phyloP scores from a whole-genome alignment of 306 rosid genomes.

The Vigna nakashimae region DNA sequence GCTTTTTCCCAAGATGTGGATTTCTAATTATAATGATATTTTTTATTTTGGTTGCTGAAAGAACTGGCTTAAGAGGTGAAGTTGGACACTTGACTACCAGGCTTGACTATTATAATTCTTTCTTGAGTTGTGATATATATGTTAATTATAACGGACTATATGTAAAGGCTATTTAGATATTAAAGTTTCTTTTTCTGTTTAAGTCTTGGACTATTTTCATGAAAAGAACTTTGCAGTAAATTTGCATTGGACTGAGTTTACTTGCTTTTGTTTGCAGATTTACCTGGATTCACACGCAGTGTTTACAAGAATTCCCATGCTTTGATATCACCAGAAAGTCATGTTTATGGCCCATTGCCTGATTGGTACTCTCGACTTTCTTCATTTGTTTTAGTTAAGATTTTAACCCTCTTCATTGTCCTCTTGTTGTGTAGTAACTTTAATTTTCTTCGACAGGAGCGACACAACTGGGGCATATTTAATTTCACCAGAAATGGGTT shows the following conservation, averaged over 20 bases:
- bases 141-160: background rate
- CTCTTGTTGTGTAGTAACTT: slow-evolving; percentile 35
- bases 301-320: slow-evolving; percentile 87
- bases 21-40: slow-evolving; percentile 17
- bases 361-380: slow-evolving; percentile 67
- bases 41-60: slow-evolving; percentile 19
- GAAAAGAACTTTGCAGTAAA: slow-evolving; percentile 3
- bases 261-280: slow-evolving; percentile 60
- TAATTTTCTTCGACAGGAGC: slow-evolving; percentile 63
- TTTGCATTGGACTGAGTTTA: slow-evolving; percentile 35
- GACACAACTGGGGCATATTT: slow-evolving; percentile 80
- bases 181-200: slow-evolving; percentile 18
- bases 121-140: slow-evolving; percentile 1
- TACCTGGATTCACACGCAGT: slow-evolving; percentile 98
- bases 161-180: background rate
- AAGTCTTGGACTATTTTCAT: slow-evolving; percentile 19
- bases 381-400: slow-evolving; percentile 36
- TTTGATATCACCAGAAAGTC: slow-evolving; percentile 90
- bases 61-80: slow-evolving; percentile 24
- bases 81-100: slow-evolving; percentile 10
- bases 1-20: background rate
- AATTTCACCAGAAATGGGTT: slow-evolving; percentile 80
- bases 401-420: slow-evolving; percentile 31
- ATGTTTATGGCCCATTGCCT: slow-evolving; percentile 85
- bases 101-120: slow-evolving; percentile 28